Base-by-base conservation (phyloP, 164 flowering plant species). In the Protea cynaroides region DNA sequence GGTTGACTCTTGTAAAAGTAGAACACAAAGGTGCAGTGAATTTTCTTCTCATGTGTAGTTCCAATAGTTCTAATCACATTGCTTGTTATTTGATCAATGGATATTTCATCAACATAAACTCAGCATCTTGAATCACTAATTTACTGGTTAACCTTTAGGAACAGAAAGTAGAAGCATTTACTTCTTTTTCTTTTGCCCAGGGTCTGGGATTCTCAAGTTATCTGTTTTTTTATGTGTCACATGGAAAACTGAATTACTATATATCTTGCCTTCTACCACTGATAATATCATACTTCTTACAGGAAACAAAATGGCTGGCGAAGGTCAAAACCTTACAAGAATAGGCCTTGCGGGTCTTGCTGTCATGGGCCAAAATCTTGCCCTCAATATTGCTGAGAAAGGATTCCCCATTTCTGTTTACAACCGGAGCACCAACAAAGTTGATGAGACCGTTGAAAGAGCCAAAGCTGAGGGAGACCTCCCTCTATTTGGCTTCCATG, bases 291-390 rank as follows among this genome's bases (percentile, higher is more conserved):
- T 61, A 37, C 25, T 22, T 67, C n/a, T 18, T 44, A 5, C 80
- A 78, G 78, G 71, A 19, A 22, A 49, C 59, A 24, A 59, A 25
- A 76, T 76, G 81, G 76, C 77, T n/a, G 34, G 69, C 46, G n/a
- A n/a, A n/a, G n/a, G n/a, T 65, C 75, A 3, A 29, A 29, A 29
- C 4, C 34, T 29, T 3, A 67, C 87, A 17, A 80, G 87, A 69
- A 85, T 87, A 25, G 92, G 89, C 63, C 88, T 87, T 52, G 86
- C 86, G 49, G 92, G 92, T 34, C 78, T 84, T 19, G 92, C 89
- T 25, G 87, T 84, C 21, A 87, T 87, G 92, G 92, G 89, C 63
- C 87, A 87, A 68, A 87, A 87, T 64, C 74, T 87, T 43, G 89
- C 89, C 34, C 88, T 84, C 71, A 87, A 87, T 75, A 84, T 87